Percentiles rank a stretch among this genome's conserved stretches.
Conservation (phyloP, 2,329 filamentous ascomycete genomes). For the Seiridium cupressi region DNA sequence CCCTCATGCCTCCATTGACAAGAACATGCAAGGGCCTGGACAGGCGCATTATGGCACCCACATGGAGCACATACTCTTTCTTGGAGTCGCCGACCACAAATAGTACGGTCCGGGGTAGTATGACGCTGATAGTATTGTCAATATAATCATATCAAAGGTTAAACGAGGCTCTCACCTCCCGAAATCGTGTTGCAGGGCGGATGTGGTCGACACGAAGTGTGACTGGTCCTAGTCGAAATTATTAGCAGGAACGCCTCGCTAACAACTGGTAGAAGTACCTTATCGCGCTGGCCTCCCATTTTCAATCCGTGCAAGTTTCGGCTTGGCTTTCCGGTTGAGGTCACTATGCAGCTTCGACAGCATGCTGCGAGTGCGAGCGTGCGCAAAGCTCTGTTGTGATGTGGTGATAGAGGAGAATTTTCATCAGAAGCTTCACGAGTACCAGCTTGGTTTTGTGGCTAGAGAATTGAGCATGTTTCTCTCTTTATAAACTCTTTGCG, state of each 20-base stretch:
- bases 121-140: not conserved
- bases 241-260: not conserved
- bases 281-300: not conserved
- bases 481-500: too few relatives aligned
- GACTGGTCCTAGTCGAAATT: not conserved
- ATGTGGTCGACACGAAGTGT: not conserved
- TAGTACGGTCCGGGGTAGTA: not conserved
- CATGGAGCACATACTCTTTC: not conserved
- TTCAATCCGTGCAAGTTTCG: not conserved
- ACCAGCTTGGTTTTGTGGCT: too few relatives aligned
- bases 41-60: not conserved
- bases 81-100: not conserved
- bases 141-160: not conserved
- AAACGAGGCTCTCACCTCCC: not conserved
- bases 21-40: slow-evolving; percentile 11
- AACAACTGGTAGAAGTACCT: not conserved
- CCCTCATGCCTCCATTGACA: slow-evolving; percentile 9
- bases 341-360: too few relatives aligned
- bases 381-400: too few relatives aligned
- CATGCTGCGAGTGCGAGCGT: too few relatives aligned
- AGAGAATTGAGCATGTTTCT: too few relatives aligned
- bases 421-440: too few relatives aligned
- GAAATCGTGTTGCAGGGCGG: not conserved
- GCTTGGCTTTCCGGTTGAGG: too few relatives aligned
- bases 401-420: too few relatives aligned